A percentile compares a stretch with the other conserved stretches of the same genome.
Evolutionary conservation across 139 green algal species (phyloP).

Genomic region (Tetradesmus lagerheimii): DNA sequence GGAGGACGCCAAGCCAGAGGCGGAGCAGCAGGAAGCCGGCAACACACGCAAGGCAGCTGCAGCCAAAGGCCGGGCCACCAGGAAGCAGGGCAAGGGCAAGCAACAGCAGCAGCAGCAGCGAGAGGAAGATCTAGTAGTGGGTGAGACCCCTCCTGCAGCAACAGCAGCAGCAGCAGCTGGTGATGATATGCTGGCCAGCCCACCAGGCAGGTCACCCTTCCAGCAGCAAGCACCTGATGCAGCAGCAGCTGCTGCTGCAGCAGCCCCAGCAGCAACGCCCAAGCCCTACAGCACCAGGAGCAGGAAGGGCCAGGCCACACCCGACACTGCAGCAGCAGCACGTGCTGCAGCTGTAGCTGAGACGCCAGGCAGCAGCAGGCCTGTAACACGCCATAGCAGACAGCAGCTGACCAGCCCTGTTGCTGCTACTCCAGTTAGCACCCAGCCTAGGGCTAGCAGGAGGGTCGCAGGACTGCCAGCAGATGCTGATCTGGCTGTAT

Average conservation of each 20-base stretch:
- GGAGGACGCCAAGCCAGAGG: not conserved
- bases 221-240: not conserved
- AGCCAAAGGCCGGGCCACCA: not conserved
- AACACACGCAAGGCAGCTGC: not conserved
- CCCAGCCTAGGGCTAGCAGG: not conserved
- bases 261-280: not conserved
- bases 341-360: not conserved
- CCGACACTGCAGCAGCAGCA: not conserved
- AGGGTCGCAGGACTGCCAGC: not conserved
- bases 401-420: not conserved
- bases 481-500: not conserved
- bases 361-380: not conserved
- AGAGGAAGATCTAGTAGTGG: not conserved
- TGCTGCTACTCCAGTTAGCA: not conserved
- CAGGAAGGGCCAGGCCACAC: not conserved
- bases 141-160: not conserved
- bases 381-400: not conserved
- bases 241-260: not conserved
- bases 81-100: not conserved
- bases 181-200: not conserved
- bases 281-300: not conserved
- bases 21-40: not conserved
- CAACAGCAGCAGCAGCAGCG: conserved; percentile 9
- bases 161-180: not conserved
- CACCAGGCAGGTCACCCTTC: not conserved